Percentiles rank a stretch among this genome's conserved stretches.
Conservation (phyloP, 306 rosid genomes). For the Astragalus membranaceus region DNA sequence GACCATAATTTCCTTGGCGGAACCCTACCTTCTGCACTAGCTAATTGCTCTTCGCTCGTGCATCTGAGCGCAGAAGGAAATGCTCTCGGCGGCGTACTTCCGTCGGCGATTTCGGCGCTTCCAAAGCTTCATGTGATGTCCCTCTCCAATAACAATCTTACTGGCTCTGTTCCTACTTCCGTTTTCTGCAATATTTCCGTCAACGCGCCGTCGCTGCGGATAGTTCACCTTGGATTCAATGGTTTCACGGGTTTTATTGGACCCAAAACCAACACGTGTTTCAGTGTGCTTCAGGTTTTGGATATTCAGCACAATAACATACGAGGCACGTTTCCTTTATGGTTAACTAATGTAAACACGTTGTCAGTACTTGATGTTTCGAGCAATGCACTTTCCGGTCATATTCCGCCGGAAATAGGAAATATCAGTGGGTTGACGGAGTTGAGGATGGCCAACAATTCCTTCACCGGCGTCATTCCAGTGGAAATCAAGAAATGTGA, state of each 20-base stretch:
- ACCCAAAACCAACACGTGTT: conserved; percentile 46
- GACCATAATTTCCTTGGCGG: conserved; percentile 69
- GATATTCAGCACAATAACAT: conserved; percentile 63
- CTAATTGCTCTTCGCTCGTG: conserved; percentile 72
- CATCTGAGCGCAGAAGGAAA: conserved; percentile 82
- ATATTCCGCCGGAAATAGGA: conserved; percentile 49
- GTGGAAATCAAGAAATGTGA: conserved; percentile 58
- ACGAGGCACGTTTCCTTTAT: conserved; percentile 59
- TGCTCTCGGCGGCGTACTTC: conserved; percentile 67
- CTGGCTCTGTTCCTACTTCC: conserved; percentile 74
- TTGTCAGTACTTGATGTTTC: conserved; percentile 61
- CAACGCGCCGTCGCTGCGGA: conserved; percentile 64
- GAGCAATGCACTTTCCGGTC: conserved; percentile 57
- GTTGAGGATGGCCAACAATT: conserved; percentile 67
- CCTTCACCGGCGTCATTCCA: conserved; percentile 59
- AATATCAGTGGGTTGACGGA: conserved; percentile 43
- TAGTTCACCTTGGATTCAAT: conserved; percentile 77
- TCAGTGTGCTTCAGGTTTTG: conserved; percentile 61
- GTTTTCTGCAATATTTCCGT: conserved; percentile 63
- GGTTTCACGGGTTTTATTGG: conserved; percentile 59
- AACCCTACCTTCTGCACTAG: conserved; percentile 81
- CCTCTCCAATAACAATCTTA: conserved; percentile 60
- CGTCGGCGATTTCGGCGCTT: conserved; percentile 75
- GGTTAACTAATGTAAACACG: conserved; percentile 55
- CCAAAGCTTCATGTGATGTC: conserved; percentile 75